Percentiles rank a stretch among this genome's conserved stretches.
Evolutionary conservation across 2,329 filamentous ascomycete species (phyloP).

Genomic region (Canariomyces notabilis): DNA sequence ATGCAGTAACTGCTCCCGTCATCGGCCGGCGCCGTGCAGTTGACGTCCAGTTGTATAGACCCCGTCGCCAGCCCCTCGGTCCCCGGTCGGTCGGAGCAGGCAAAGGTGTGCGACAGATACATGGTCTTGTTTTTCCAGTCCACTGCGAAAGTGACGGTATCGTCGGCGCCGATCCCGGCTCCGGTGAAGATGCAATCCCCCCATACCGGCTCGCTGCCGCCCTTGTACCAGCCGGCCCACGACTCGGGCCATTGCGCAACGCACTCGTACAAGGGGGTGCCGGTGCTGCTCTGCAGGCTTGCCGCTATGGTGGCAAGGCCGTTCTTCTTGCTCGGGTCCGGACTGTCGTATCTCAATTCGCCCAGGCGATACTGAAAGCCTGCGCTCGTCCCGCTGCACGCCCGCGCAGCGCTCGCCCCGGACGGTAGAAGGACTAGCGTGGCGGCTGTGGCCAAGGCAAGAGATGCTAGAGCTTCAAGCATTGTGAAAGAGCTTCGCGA

Average conservation of each 20-base stretch:
- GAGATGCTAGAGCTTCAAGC: slow-evolving; percentile 11
- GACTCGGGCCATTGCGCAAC: slow-evolving; percentile 32
- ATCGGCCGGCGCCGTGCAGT: slow-evolving; percentile 24
- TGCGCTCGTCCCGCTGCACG: slow-evolving; percentile 22
- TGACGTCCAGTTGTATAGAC: slow-evolving; percentile 26
- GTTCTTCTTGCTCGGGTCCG: slow-evolving; percentile 20
- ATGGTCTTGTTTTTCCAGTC: slow-evolving; percentile 32
- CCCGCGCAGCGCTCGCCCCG: slow-evolving; percentile 23
- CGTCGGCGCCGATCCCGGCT: slow-evolving; percentile 28
- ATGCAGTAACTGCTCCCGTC: slow-evolving; percentile 24
- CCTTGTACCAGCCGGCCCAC: slow-evolving; percentile 31
- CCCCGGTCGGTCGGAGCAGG: slow-evolving; percentile 28
- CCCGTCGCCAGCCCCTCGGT: slow-evolving; percentile 29
- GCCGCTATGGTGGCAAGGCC: slow-evolving; percentile 27
- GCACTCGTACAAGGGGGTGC: slow-evolving; percentile 32
- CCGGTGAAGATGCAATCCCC: slow-evolving; percentile 35
- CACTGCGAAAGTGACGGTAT: slow-evolving; percentile 30
- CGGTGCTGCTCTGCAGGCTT: slow-evolving; percentile 24
- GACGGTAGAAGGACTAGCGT: slow-evolving; percentile 10
- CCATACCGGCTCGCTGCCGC: slow-evolving; percentile 30
- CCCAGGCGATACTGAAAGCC: slow-evolving; percentile 27
- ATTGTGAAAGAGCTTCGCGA: slow-evolving; percentile 14
- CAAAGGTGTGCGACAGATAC: slow-evolving; percentile 33
- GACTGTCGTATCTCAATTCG: slow-evolving; percentile 30
- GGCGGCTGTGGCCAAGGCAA: slow-evolving; percentile 5